A percentile compares a stretch with the other conserved stretches of the same genome.
Evolutionary conservation across 805 yeast species (phyloP).

Genomic region (Ogataea naganishii): DNA sequence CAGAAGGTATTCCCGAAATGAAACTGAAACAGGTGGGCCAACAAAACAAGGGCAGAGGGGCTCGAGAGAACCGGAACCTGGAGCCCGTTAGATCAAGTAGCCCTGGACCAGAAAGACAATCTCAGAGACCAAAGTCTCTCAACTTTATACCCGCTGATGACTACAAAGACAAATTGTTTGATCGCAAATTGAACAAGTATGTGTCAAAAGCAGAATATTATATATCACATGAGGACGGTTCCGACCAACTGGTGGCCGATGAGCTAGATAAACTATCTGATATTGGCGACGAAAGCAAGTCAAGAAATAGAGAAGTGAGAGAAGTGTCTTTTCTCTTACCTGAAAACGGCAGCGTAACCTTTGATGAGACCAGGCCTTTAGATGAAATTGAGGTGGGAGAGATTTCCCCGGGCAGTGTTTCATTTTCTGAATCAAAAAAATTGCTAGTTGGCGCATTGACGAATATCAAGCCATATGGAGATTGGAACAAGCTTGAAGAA

Average conservation of each 20-base stretch:
- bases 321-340: slow-evolving; percentile 16
- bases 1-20: slow-evolving; percentile 16
- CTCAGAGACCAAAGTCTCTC: slow-evolving; percentile 11
- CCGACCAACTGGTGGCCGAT: slow-evolving; percentile 7
- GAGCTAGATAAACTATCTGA: slow-evolving; percentile 15
- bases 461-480: slow-evolving; percentile 28
- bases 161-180: slow-evolving; percentile 21
- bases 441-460: slow-evolving; percentile 37
- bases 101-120: background rate
- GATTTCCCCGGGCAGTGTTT: slow-evolving; percentile 30
- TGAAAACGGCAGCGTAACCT: background rate
- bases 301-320: slow-evolving; percentile 2
- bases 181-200: slow-evolving; percentile 16
- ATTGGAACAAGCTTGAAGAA: slow-evolving; percentile 33
- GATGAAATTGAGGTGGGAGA: background rate
- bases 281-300: slow-evolving; percentile 5
- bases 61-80: background rate
- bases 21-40: slow-evolving; percentile 5
- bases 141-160: slow-evolving; percentile 24
- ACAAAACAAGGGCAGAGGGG: background rate
- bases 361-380: background rate
- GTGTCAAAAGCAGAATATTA: slow-evolving; percentile 13
- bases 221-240: slow-evolving; percentile 1
- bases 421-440: slow-evolving; percentile 39
- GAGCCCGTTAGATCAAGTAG: background rate